A percentile compares a stretch with the other conserved stretches of the same genome.
phyloP scores from a whole-genome alignment of 78 protist species.

The Chrysochromulina parva region DNA sequence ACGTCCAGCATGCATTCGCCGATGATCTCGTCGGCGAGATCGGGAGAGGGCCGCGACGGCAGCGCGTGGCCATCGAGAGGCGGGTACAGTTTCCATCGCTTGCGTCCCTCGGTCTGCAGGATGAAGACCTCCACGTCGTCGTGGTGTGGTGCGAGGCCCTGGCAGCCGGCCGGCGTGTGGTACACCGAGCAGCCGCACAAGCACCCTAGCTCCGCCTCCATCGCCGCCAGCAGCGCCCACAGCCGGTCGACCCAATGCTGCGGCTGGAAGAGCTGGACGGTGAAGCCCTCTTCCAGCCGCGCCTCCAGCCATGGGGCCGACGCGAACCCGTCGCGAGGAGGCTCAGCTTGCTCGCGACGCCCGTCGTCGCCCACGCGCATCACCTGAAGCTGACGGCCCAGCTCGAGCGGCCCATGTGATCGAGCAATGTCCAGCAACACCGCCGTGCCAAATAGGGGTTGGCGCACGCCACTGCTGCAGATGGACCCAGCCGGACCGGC shows the following conservation, averaged over 20 bases:
- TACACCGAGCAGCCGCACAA: background rate
- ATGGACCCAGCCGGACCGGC: too few relatives aligned
- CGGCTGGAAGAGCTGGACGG: background rate
- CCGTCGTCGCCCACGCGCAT: too few relatives aligned
- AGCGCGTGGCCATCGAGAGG: background rate
- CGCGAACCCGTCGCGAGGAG: too few relatives aligned
- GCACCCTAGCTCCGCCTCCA: background rate
- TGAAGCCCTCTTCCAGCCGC: background rate
- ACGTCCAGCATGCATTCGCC: background rate
- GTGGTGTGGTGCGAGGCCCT: conserved; percentile 34
- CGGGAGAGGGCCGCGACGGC: background rate
- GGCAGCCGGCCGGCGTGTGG: conserved; percentile 20
- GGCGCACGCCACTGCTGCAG: too few relatives aligned
- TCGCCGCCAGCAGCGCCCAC: background rate
- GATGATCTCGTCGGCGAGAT: background rate
- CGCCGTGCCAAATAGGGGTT: too few relatives aligned
- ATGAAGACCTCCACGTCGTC: conserved; percentile 32
- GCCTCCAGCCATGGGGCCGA: background rate
- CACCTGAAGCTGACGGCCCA: too few relatives aligned
- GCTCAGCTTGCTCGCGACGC: too few relatives aligned
- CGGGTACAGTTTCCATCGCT: background rate
- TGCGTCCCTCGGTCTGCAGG: conserved; percentile 27
- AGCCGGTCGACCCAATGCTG: background rate
- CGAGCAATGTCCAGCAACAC: too few relatives aligned
- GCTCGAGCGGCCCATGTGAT: too few relatives aligned